A percentile compares a stretch with the other conserved stretches of the same genome.
Conservation (phyloP, 2,329 filamentous ascomycete genomes). For the Mycosphaerella sp. region DNA sequence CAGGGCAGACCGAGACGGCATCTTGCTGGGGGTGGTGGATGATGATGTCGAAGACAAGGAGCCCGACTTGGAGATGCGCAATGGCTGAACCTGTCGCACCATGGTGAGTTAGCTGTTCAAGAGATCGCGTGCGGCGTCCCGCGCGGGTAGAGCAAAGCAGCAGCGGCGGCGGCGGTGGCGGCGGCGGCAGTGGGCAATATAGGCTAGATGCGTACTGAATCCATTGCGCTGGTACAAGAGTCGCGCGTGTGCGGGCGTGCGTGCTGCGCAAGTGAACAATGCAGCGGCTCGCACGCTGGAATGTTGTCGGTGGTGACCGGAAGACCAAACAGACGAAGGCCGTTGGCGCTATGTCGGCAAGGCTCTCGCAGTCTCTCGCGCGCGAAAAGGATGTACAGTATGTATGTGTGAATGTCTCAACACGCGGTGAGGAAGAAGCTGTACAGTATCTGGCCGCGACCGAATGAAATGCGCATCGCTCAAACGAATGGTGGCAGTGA, state of each 20-base stretch:
- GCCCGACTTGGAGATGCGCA: slow-evolving; percentile 67
- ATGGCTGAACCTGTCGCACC: slow-evolving; percentile 57
- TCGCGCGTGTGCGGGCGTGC: slow-evolving; percentile 1
- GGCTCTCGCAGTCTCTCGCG: not conserved
- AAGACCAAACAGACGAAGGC: slow-evolving; percentile 1
- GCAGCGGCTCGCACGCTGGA: slow-evolving; percentile 14
- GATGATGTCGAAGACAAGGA: slow-evolving; percentile 41
- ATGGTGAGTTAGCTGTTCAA: slow-evolving; percentile 15
- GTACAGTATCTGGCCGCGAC: slow-evolving; percentile 8
- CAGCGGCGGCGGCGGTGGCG: not conserved
- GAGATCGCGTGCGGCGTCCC: not conserved
- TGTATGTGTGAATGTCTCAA: not conserved
- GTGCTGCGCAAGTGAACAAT: slow-evolving; percentile 3
- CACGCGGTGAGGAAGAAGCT: slow-evolving; percentile 15
- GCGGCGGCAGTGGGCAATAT: slow-evolving; percentile 1
- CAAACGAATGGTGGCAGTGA: slow-evolving; percentile 6
- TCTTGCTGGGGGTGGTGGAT: slow-evolving; percentile 56
- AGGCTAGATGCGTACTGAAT: slow-evolving; percentile 18
- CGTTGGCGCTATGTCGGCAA: slow-evolving; percentile 5
- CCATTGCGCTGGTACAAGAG: slow-evolving; percentile 14
- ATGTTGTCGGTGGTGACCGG: slow-evolving; percentile 11
- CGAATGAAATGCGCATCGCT: slow-evolving; percentile 3
- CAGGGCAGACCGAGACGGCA: slow-evolving; percentile 56
- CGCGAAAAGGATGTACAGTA: not conserved
- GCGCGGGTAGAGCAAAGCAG: not conserved